Evolutionary conservation across 192 early-diverging fungal genomes (phyloP), one percentile per base, ranked within the genome.

Genomic region (Bifiguratus adelaidae): DNA sequence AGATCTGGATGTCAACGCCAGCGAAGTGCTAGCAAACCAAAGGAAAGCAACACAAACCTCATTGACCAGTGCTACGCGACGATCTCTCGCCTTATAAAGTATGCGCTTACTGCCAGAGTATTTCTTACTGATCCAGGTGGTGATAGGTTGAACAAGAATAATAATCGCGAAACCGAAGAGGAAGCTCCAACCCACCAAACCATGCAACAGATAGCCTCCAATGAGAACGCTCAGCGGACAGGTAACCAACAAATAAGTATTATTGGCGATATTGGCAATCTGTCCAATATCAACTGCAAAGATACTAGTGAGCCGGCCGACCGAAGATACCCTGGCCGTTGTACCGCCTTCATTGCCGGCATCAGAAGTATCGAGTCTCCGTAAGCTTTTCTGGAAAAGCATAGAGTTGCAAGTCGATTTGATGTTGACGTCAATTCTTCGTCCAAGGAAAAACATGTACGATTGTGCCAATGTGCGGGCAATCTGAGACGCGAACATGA

Each of bases 151-250:
- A 33, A 74, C 70, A 8, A 87, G 44, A 0, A 78, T 54, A 40
- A 89, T 82, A n/a, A 86, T 68, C 0, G 62, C 58, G 13, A 97
- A 47, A 0, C 90, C 92, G 21, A 85, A 79, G 12, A 95, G 51
- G 13, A 88, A 81, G 4, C 90, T 74, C 5, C 61, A 56, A 0
- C 92, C 95, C 32, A 97, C 65, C 16, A 94, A 62, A 16, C 53
- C 45, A 52, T 89, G 79, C 25, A 97, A 63, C 52, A 79, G 80
- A 41, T 71, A 47, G 2, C 82, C 55, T 12, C 85, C 85, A 7
- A 91, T 58, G 2, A 63, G 28, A 13, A 89, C 63, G 37, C 74
- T 70, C 22, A 79, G 71, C 1, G 84, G 84, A 7, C 67, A 57
- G 5, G 63, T 68, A 52, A 82, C 63, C 18, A 21, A 15, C 8